Base-by-base conservation (phyloP, 108 stramenopile genomes). In the Nannochloropsis salina region DNA sequence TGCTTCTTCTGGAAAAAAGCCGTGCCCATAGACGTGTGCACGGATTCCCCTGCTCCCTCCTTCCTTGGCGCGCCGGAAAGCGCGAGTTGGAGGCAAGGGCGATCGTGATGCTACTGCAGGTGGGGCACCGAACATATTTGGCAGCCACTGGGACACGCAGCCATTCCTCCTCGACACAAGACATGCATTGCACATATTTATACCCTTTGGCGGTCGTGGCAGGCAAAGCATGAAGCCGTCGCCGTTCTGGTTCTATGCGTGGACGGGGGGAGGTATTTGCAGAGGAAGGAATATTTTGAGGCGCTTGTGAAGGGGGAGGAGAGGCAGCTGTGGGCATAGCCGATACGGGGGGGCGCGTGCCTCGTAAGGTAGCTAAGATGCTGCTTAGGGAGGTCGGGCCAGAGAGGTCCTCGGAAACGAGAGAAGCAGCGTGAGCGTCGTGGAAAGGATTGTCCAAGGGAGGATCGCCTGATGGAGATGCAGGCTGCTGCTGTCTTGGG, bases 51-150 rank as follows among this genome's bases (percentile, higher is more conserved):
- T 31, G 0, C 31, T 31, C 31, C 12, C 61, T 74, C 3, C 61
- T 6, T 74, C 8, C 61, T n/a, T 74, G 20, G 4, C 61, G 4
- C 61, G 8, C 61, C 61, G 61, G 61, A n/a, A 74, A 74, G 4
- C 61, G 61, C 15, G 61, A n/a, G 8, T 74, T 74, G 61, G 61
- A 74, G n/a, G 61, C 8, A 74, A 74, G 61, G 8, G 61, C 61
- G n/a, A 74, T 74, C 3, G 61, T 74, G 4, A 74, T 74, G 6
- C 61, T 74, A n/a, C 20, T 3, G 61, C 61, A 74, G 61, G n/a
- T 74, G 61, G 61, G 61, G n/a, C 61, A 74, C 15, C 61, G 61
- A 15, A 74, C 61, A n/a, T 74, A 74, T n/a, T 74, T 74, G 61
- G 61, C 61, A n/a, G 61, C 8, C 61, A n/a, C 20, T 74, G 61